phyloP scores from a whole-genome alignment of 352 stramenopile genomes.

The Thalassiosira livingstoniorum region DNA sequence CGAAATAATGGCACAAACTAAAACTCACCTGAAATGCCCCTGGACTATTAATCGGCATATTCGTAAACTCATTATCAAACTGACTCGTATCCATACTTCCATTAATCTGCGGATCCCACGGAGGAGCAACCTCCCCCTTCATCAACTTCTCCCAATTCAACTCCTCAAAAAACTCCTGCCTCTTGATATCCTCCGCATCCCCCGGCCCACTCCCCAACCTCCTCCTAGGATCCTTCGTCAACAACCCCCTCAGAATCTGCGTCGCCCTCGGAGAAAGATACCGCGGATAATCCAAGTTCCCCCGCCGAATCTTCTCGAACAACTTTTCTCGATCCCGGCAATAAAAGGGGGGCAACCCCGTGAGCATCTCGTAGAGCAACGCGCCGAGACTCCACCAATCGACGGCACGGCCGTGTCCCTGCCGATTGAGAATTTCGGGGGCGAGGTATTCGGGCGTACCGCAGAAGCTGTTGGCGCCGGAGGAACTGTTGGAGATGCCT shows the following conservation, averaged over 20 bases:
- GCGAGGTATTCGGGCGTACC: slow-evolving; percentile 98
- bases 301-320: slow-evolving; percentile 97
- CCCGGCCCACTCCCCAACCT: slow-evolving; percentile 91
- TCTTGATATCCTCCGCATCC: slow-evolving; percentile 88
- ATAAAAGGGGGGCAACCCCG: slow-evolving; percentile 92
- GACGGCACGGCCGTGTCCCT: slow-evolving; percentile 95
- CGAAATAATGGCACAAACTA: not conserved
- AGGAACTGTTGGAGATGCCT: slow-evolving; percentile 94
- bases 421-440: slow-evolving; percentile 97
- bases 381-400: slow-evolving; percentile 96
- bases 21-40: slow-evolving; percentile 44
- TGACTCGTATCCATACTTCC: slow-evolving; percentile 95
- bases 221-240: slow-evolving; percentile 93
- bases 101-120: slow-evolving; percentile 93
- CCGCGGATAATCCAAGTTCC: slow-evolving; percentile 94
- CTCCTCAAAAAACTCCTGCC: slow-evolving; percentile 86
- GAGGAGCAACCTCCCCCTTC: slow-evolving; percentile 86
- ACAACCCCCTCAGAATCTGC: slow-evolving; percentile 90
- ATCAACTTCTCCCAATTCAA: slow-evolving; percentile 88
- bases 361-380: slow-evolving; percentile 88
- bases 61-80: slow-evolving; percentile 97
- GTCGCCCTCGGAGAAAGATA: slow-evolving; percentile 90
- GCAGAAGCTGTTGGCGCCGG: slow-evolving; percentile 95
- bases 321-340: slow-evolving; percentile 94
- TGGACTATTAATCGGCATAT: slow-evolving; percentile 94